Evolutionary conservation across 805 yeast genomes (phyloP).

Genomic region (Candida sithepensis): DNA sequence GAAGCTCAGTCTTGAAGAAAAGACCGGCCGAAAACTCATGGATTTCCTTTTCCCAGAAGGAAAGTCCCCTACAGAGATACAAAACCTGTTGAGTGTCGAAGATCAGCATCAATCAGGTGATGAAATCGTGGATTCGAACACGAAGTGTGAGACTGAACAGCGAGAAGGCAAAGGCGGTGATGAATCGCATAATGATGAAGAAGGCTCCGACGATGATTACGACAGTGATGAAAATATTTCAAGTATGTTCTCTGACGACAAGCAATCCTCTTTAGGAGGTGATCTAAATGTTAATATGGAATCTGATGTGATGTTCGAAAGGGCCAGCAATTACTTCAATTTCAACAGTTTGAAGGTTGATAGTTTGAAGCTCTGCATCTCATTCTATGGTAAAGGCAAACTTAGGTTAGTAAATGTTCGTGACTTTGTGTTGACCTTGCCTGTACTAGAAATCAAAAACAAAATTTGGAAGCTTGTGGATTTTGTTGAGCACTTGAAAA

Average conservation of each 20-base stretch:
- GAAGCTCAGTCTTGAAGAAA: conserved; percentile 68
- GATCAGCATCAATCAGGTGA: background rate
- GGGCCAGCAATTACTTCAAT: conserved; percentile 73
- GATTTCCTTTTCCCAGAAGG: conserved; percentile 63
- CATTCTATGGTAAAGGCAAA: conserved; percentile 74
- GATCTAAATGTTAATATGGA: conserved; percentile 4
- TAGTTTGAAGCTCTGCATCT: conserved; percentile 55
- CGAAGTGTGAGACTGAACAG: background rate
- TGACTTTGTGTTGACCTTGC: conserved; percentile 63
- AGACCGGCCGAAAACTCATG: conserved; percentile 58
- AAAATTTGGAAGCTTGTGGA: conserved; percentile 74
- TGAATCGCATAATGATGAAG: conserved; percentile 9
- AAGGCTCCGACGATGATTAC: conserved; percentile 10
- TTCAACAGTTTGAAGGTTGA: conserved; percentile 55
- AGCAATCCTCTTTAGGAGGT: background rate
- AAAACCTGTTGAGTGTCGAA: background rate
- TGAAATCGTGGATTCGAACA: background rate
- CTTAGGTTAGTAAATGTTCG: conserved; percentile 73
- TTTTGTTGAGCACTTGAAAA: conserved; percentile 56
- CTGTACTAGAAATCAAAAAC: conserved; percentile 53
- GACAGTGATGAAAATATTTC: conserved; percentile 3
- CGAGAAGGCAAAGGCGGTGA: background rate
- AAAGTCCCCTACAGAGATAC: background rate
- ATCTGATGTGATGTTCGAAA: conserved; percentile 57
- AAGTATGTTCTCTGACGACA: conserved; percentile 7